These are phyloP conservation scores for Wickerhamiella azymoides DNA, from an alignment of 805 yeast genomes.

Conservation along the genomic window DNA sequence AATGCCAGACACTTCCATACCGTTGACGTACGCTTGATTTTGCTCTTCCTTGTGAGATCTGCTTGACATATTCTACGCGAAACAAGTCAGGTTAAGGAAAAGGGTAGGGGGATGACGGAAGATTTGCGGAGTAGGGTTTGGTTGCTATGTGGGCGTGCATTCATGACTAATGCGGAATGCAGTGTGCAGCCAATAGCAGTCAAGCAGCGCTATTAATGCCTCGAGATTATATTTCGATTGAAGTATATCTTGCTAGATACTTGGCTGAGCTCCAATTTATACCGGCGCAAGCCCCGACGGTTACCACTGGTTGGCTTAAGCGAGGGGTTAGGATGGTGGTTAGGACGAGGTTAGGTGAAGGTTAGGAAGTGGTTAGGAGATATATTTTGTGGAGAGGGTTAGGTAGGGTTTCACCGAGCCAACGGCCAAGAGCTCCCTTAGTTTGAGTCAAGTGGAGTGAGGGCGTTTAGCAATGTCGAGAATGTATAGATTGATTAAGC, in stretches of 20 bases:
- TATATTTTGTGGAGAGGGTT: constrained; percentile 6
- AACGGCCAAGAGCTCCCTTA: too few relatives aligned
- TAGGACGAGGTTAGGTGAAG: constrained; percentile 5
- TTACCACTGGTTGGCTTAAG: not conserved
- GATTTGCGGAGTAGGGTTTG: not conserved
- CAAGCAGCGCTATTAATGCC: too few relatives aligned
- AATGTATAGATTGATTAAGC: too few relatives aligned
- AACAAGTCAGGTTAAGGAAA: constrained; percentile 7
- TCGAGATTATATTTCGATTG: too few relatives aligned
- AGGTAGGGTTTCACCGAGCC: not conserved
- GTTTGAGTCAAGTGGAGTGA: too few relatives aligned
- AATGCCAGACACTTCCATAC: constrained; percentile 21
- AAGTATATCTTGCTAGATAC: too few relatives aligned
- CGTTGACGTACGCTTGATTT: constrained; percentile 3
- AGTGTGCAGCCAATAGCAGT: not conserved
- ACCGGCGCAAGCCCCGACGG: too few relatives aligned
- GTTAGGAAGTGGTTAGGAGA: not conserved
- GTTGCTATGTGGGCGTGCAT: not conserved
- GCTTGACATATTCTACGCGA: constrained; percentile 6
- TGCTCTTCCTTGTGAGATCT: not conserved
- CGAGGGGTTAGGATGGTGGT: constrained; percentile 8
- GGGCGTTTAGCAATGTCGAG: too few relatives aligned
- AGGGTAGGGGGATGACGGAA: constrained; percentile 7
- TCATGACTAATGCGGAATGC: not conserved
- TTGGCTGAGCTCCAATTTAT: too few relatives aligned